A percentile compares a stretch with the other conserved stretches of the same genome.
phyloP scores from a whole-genome alignment of 306 rosid species.

The Acacia confusa region DNA sequence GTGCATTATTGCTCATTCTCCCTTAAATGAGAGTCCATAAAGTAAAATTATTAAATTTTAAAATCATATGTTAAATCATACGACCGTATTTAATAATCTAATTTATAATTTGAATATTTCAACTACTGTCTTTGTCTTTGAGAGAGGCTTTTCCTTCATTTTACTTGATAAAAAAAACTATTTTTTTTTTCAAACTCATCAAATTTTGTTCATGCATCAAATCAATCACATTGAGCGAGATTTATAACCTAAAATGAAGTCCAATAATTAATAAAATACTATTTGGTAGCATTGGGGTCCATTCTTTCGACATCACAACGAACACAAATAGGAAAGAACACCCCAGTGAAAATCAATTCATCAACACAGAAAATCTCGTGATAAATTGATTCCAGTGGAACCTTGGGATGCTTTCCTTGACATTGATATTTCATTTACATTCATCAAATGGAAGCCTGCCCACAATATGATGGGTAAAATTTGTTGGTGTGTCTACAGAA shows the following conservation, averaged over 20 bases:
- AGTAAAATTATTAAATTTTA: no score
- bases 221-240: background rate
- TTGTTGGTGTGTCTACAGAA: background rate
- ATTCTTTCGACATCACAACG: background rate
- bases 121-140: rapidly evolving
- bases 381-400: background rate
- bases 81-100: no score
- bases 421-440: conserved; percentile 1
- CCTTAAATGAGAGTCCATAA: no score
- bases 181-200: background rate
- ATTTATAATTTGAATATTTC: no score
- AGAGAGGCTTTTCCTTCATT: no score
- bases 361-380: background rate
- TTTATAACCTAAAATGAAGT: background rate
- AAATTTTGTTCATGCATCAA: background rate
- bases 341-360: background rate
- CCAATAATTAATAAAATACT: background rate
- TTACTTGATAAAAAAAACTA: no score
- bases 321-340: background rate
- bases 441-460: background rate
- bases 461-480: background rate
- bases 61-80: no score
- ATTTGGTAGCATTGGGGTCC: background rate
- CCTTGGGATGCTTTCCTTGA: background rate
- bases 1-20: no score